Conservation (phyloP, 2,329 filamentous ascomycete species). For the Furcasterigmium sp. region DNA sequence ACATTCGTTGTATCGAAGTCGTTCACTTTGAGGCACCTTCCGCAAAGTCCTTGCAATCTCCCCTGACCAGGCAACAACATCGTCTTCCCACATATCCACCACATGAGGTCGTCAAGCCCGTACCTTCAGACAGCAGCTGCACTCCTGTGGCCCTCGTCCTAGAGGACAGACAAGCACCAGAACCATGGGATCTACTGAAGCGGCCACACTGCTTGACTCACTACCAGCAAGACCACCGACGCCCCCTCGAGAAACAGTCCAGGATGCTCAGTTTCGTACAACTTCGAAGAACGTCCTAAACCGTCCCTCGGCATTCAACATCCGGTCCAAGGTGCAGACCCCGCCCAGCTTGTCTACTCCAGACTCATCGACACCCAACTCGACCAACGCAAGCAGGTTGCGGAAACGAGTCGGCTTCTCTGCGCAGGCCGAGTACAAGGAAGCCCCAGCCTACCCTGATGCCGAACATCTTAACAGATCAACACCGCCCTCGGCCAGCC, state of each 20-base stretch:
- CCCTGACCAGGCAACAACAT: no score
- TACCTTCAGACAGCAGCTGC: background rate
- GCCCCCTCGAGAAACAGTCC: constrained; percentile 52
- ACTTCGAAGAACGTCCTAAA: constrained; percentile 26
- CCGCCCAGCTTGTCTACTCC: constrained; percentile 46
- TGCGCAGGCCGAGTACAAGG: constrained; percentile 49
- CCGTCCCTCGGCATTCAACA: constrained; percentile 31
- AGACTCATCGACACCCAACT: constrained; percentile 31
- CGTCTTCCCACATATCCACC: background rate
- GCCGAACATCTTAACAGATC: constrained; percentile 29
- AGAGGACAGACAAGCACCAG: constrained; percentile 9
- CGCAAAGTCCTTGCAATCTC: no score
- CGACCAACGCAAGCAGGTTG: constrained; percentile 35
- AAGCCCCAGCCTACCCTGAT: constrained; percentile 40
- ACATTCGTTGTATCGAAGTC: background rate
- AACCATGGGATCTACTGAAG: constrained; percentile 34
- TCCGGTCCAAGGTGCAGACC: constrained; percentile 39
- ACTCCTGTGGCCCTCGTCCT: background rate
- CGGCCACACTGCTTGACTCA: constrained; percentile 41
- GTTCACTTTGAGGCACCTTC: no score
- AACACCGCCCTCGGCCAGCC: constrained; percentile 31
- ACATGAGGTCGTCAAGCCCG: background rate
- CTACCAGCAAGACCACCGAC: constrained; percentile 60
- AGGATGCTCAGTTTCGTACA: constrained; percentile 25
- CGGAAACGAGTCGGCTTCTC: constrained; percentile 56